phyloP scores from a whole-genome alignment of 495 filamentous ascomycete species.

The Neurospora terricola region DNA sequence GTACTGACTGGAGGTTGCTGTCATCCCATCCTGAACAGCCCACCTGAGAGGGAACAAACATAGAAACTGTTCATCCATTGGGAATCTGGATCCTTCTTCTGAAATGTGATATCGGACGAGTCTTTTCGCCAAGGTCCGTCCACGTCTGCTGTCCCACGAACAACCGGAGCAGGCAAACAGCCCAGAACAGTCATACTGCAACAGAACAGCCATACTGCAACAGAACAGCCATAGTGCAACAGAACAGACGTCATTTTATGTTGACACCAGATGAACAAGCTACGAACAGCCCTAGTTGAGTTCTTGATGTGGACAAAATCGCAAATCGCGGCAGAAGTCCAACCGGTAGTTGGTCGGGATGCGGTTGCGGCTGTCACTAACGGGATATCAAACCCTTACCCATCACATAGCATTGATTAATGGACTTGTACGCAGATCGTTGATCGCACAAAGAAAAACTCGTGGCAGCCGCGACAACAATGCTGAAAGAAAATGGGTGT shows the following conservation, averaged over 20 bases:
- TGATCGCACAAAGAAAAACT: neutral
- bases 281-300: neutral
- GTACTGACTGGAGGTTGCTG: neutral
- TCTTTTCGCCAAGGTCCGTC: neutral
- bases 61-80: neutral
- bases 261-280: neutral
- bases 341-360: neutral
- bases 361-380: neutral
- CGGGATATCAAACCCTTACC: neutral
- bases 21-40: neutral
- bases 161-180: neutral
- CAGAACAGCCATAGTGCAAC: neutral
- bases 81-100: neutral
- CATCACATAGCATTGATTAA: neutral
- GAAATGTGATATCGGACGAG: neutral
- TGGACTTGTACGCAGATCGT: neutral
- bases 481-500: neutral
- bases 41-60: neutral
- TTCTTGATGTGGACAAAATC: neutral
- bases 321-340: neutral
- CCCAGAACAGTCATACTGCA: neutral
- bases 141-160: neutral
- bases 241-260: neutral
- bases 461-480: neutral
- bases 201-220: neutral